A percentile compares a stretch with the other conserved stretches of the same genome.
Conservation (phyloP, 2,329 filamentous ascomycete species). For the Dryadomyces sulphureus region DNA sequence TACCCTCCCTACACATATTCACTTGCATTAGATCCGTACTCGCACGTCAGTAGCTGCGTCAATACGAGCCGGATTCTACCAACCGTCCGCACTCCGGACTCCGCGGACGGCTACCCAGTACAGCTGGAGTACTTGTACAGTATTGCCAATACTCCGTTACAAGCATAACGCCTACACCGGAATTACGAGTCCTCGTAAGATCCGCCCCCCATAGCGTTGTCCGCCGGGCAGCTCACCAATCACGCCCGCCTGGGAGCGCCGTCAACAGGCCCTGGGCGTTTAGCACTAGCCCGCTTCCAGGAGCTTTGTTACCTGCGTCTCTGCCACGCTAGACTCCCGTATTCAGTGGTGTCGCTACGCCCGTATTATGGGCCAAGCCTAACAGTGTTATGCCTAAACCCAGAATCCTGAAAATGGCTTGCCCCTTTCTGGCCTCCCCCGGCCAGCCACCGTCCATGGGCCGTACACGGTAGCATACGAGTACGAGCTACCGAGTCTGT, state of each 20-base stretch:
- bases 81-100: too few relatives aligned
- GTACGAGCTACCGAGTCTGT: neutral
- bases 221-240: too few relatives aligned
- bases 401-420: neutral
- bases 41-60: too few relatives aligned
- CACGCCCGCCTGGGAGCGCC: too few relatives aligned
- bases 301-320: too few relatives aligned
- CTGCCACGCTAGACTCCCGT: neutral
- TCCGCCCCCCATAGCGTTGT: neutral
- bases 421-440: neutral
- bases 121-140: too few relatives aligned
- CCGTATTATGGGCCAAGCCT: neutral
- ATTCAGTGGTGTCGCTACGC: neutral
- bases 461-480: neutral
- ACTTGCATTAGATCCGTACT: too few relatives aligned
- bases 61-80: too few relatives aligned
- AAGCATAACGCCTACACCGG: neutral
- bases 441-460: neutral
- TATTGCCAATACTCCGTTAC: neutral
- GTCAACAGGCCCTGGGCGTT: too few relatives aligned
- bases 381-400: neutral
- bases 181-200: neutral
- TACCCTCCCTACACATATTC: too few relatives aligned
- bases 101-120: too few relatives aligned
- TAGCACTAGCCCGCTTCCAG: neutral